Conservation (phyloP, 202 grass and related monocot species). For the Miscanthus sacchariflorus region DNA sequence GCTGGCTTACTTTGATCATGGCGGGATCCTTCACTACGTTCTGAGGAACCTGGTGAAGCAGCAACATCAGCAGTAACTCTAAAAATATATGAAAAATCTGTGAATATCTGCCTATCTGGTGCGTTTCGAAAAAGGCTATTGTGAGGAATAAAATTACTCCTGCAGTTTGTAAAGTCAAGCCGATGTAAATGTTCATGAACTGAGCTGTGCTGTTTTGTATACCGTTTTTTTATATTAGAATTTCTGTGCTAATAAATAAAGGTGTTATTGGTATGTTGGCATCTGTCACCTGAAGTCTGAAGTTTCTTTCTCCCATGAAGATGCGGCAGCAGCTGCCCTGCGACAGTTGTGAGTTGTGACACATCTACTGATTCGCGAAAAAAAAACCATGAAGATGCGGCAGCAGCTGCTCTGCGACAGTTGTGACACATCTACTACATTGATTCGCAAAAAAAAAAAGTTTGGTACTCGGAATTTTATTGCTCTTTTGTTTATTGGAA, state of each 20-base stretch:
- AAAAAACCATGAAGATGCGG: neutral
- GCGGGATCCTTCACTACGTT: slow-evolving; percentile 29
- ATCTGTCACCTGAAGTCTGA: neutral
- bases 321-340: neutral
- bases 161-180: neutral
- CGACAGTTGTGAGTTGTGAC: neutral
- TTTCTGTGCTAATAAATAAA: neutral
- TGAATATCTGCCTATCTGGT: neutral
- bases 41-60: slow-evolving; percentile 32
- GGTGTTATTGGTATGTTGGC: too few species aligned
- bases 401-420: neutral
- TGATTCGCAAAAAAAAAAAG: neutral
- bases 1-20: slow-evolving; percentile 30
- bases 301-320: neutral
- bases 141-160: neutral
- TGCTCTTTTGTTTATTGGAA: neutral
- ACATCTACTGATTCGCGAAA: neutral
- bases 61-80: neutral
- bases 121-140: neutral
- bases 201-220: neutral
- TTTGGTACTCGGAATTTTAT: neutral
- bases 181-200: neutral
- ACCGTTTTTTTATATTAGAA: neutral
- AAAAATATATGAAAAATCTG: neutral
- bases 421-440: neutral